These are phyloP conservation scores for Ascochyta koolunga DNA, from an alignment of 2,329 filamentous ascomycete genomes.

Conservation along the genomic window DNA sequence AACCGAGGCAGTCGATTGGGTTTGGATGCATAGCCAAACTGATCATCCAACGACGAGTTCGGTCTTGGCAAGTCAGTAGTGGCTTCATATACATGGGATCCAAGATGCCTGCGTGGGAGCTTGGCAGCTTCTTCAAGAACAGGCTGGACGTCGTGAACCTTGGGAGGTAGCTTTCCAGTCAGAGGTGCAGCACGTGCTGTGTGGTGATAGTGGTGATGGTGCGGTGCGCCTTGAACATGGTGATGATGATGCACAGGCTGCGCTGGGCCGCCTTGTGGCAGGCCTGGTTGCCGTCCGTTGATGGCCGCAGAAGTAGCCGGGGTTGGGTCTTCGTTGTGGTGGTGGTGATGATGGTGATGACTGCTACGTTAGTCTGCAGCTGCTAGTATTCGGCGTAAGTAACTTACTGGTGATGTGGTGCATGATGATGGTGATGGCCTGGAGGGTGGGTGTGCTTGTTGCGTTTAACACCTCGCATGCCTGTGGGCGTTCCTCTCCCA, in stretches of 20 bases:
- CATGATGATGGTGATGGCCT: slow-evolving; percentile 66
- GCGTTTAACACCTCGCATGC: slow-evolving; percentile 72
- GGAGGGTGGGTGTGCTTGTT: slow-evolving; percentile 54
- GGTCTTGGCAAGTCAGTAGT: slow-evolving; percentile 59
- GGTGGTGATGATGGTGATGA: slow-evolving; percentile 63
- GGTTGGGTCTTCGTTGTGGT: slow-evolving; percentile 56
- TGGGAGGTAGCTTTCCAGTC: slow-evolving; percentile 65
- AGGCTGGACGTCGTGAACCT: slow-evolving; percentile 59
- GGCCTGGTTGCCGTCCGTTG: slow-evolving; percentile 34
- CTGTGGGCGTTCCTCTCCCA: slow-evolving; percentile 66
- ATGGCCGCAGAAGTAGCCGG: slow-evolving; percentile 25
- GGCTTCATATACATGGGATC: slow-evolving; percentile 81
- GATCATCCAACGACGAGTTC: slow-evolving; percentile 54
- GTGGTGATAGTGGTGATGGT: slow-evolving; percentile 42
- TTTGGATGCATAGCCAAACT: slow-evolving; percentile 63
- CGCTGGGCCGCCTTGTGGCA: slow-evolving; percentile 37
- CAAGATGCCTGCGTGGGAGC: slow-evolving; percentile 78
- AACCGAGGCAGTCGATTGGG: slow-evolving; percentile 79
- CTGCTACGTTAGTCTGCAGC: slow-evolving; percentile 54
- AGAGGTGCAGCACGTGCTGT: slow-evolving; percentile 32
- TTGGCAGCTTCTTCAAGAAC: slow-evolving; percentile 75
- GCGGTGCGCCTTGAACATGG: slow-evolving; percentile 46
- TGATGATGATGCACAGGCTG: slow-evolving; percentile 46
- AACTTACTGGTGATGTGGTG: slow-evolving; percentile 58
- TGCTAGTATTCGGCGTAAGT: neutral